These are phyloP conservation scores for Rhexocercosporidium sp. DNA, from an alignment of 2,329 filamentous ascomycete species.

Conservation along the genomic window DNA sequence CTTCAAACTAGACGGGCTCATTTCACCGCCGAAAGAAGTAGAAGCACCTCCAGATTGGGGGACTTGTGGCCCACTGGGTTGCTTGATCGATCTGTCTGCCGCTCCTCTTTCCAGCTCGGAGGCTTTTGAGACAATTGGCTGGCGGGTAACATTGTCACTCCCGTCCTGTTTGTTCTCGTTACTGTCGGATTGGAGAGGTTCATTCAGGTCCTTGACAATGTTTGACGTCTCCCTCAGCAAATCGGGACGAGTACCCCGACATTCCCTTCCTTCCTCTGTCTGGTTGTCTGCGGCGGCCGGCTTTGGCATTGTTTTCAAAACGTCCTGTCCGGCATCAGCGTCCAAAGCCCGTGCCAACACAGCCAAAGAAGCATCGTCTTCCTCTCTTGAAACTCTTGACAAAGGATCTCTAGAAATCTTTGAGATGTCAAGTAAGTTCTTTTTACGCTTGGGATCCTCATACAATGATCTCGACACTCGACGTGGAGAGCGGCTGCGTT, in stretches of 20 bases:
- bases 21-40: not conserved
- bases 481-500: not conserved
- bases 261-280: not conserved
- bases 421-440: conserved; percentile 13
- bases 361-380: conserved; percentile 37
- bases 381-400: conserved; percentile 32
- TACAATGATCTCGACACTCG: conserved; percentile 28
- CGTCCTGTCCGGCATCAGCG: not conserved
- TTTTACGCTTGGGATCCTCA: conserved; percentile 20
- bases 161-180: not conserved
- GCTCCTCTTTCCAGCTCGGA: not conserved
- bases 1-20: not conserved
- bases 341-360: conserved; percentile 32
- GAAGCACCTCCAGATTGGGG: not conserved
- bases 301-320: not conserved
- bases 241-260: not conserved
- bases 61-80: not conserved
- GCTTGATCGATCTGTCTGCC: not conserved
- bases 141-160: not conserved
- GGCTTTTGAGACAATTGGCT: not conserved
- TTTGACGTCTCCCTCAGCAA: not conserved
- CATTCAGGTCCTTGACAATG: not conserved
- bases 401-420: conserved; percentile 30
- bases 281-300: not conserved
- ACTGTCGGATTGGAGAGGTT: not conserved